Percentiles rank a stretch among this genome's conserved stretches.
phyloP scores from a whole-genome alignment of 306 rosid genomes.

The Casuarina cunninghamiana region DNA sequence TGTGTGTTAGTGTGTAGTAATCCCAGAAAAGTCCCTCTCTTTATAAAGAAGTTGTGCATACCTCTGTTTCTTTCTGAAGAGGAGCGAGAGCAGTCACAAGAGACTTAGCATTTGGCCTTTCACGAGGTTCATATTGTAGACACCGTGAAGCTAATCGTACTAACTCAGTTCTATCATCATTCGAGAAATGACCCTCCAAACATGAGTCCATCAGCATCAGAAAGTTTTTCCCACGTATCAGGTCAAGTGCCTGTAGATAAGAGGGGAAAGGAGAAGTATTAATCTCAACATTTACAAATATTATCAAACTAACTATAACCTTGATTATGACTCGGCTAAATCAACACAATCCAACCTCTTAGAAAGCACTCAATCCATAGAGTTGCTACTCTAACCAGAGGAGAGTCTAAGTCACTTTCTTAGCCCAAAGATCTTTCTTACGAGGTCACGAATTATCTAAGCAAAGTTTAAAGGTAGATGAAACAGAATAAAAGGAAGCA shows the following conservation, averaged over 20 bases:
- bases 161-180: slow-evolving; percentile 81
- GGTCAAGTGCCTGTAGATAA: slow-evolving; percentile 72
- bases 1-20: neutral
- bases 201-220: slow-evolving; percentile 80
- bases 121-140: slow-evolving; percentile 81
- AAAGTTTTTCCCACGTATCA: slow-evolving; percentile 72
- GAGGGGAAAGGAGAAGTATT: slow-evolving; percentile 17
- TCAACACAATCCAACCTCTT: neutral
- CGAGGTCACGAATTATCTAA: slow-evolving; percentile 12
- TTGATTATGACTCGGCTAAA: neutral
- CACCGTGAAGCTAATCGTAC: slow-evolving; percentile 86
- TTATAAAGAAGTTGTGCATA: slow-evolving; percentile 27
- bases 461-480: slow-evolving; percentile 23
- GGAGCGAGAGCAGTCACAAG: slow-evolving; percentile 71
- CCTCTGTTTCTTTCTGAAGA: slow-evolving; percentile 91
- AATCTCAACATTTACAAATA: slow-evolving; percentile 7
- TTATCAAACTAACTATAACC: neutral
- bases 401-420: slow-evolving; percentile 5
- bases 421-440: slow-evolving; percentile 1
- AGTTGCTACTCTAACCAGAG: slow-evolving; percentile 7
- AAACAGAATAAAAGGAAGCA: slow-evolving; percentile 22
- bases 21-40: neutral
- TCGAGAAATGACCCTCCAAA: slow-evolving; percentile 82
- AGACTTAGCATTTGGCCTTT: slow-evolving; percentile 84
- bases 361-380: slow-evolving; percentile 11